These are phyloP conservation scores for Abrus pulchellus DNA, from an alignment of 306 rosid genomes.

Conservation along the genomic window DNA sequence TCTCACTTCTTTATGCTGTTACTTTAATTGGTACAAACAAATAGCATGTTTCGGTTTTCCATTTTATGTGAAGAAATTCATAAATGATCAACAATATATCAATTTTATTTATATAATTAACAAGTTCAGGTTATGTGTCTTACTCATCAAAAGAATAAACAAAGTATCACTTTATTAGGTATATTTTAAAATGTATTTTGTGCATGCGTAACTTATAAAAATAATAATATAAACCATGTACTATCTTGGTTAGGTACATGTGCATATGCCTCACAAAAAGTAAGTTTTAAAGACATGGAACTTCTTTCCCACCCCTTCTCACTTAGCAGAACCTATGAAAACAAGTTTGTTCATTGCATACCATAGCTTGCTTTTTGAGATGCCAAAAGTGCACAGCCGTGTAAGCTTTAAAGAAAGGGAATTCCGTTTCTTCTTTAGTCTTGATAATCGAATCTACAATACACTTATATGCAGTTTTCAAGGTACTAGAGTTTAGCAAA, in stretches of 20 bases:
- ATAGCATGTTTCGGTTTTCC: neutral
- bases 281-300: constrained; percentile 1
- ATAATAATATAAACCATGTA: neutral
- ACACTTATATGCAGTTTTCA: neutral
- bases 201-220: constrained; percentile 35
- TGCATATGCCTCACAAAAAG: constrained; percentile 36
- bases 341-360: neutral
- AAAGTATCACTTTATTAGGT: neutral
- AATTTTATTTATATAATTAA: neutral
- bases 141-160: constrained; percentile 41
- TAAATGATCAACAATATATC: neutral
- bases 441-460: neutral
- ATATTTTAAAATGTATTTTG: constrained; percentile 24
- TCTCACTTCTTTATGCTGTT: neutral
- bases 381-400: constrained; percentile 37
- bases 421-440: neutral
- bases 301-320: neutral
- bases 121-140: neutral
- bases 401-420: constrained; percentile 32
- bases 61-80: neutral
- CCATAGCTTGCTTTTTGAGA: constrained; percentile 32
- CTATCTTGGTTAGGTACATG: constrained; percentile 44
- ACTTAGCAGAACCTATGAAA: neutral
- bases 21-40: neutral
- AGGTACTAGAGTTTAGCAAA: neutral